Conservation (phyloP, 2,329 filamentous ascomycete genomes). For the Sporothrix pseudoabietina region DNA sequence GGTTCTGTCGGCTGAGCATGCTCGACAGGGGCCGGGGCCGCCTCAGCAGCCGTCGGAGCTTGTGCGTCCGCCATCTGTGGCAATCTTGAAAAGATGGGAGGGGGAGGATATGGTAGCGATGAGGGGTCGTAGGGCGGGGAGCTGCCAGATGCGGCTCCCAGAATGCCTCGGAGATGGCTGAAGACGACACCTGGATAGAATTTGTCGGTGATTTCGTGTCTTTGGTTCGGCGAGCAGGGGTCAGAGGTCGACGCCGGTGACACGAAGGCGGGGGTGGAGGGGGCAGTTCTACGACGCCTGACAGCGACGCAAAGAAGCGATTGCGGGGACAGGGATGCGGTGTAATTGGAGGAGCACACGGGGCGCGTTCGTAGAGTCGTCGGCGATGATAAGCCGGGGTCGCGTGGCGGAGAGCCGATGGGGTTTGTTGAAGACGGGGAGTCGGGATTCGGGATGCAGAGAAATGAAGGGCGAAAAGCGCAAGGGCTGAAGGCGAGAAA, state of each 20-base stretch:
- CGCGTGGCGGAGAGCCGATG: background rate
- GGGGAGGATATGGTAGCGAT: background rate
- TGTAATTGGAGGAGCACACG: background rate
- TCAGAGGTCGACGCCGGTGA: slow-evolving; percentile 14
- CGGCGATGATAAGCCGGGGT: background rate
- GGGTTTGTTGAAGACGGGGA: slow-evolving; percentile 6
- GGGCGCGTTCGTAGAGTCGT: background rate
- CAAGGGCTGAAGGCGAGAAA: slow-evolving; percentile 12
- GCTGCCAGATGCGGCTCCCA: background rate
- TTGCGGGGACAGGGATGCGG: background rate
- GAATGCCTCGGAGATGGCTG: background rate
- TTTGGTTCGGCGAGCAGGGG: slow-evolving; percentile 11
- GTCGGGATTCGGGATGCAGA: slow-evolving; percentile 1
- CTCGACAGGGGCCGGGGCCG: background rate
- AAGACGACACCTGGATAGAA: background rate
- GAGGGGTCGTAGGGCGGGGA: background rate
- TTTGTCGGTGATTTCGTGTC: background rate
- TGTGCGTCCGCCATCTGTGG: slow-evolving; percentile 15
- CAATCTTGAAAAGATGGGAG: background rate
- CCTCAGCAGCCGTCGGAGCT: background rate
- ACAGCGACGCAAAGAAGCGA: background rate
- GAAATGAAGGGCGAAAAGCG: slow-evolving; percentile 15
- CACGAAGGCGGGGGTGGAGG: slow-evolving; percentile 19
- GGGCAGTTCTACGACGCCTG: background rate
- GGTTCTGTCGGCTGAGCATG: background rate